Evolutionary conservation across 1,284 basidiomycete genomes (phyloP), one percentile per base, ranked within the genome.

Genomic region (Golubevia pallescens): DNA sequence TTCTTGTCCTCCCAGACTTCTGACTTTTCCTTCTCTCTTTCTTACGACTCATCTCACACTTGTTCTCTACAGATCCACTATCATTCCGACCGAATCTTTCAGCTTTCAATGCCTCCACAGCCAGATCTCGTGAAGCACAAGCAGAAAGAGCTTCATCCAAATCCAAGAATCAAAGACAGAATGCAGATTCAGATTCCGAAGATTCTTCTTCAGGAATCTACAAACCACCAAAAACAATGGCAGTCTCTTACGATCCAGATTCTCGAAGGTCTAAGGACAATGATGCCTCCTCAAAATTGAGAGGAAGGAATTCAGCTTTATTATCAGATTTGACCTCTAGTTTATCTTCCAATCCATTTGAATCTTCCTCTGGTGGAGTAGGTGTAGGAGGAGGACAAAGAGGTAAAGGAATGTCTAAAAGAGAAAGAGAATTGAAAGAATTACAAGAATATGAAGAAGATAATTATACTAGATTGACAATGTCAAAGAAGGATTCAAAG

Each of bases 51-150:
- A n/a, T n/a, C n/a, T n/a, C n/a, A n/a, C 4, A 7, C 55, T n/a
- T 19, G 1, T n/a, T n/a, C n/a, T n/a, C n/a, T n/a, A 23, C 55
- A 23, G 55, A 23, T 23, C 55, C 55, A 14, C 55, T 32, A 13
- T 57, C 55, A 14, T 24, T 32, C 55, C 55, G 55, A 24, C 55
- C 61, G 58, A 19, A 28, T 56, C 3, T 14, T 24, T 1, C 60
- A 28, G 1, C 65, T 54, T 48, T 57, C 56, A 1, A 95, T 19
- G 89, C 92, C 3, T 88, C 90, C 10, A 88, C 95, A 52, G 87
- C 90, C 62, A 86, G 87, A 34, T 90, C 91, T 58, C 86, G 86
- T 1, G 71, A 73, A 76, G 58, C 63, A 53, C 19, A 64, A 69
- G 48, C 65, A 64, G 51, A 48, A 5, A 4, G 34, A 5, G 34